phyloP scores from a whole-genome alignment of 768 basidiomycete genomes.

The Amanita molliuscula region DNA sequence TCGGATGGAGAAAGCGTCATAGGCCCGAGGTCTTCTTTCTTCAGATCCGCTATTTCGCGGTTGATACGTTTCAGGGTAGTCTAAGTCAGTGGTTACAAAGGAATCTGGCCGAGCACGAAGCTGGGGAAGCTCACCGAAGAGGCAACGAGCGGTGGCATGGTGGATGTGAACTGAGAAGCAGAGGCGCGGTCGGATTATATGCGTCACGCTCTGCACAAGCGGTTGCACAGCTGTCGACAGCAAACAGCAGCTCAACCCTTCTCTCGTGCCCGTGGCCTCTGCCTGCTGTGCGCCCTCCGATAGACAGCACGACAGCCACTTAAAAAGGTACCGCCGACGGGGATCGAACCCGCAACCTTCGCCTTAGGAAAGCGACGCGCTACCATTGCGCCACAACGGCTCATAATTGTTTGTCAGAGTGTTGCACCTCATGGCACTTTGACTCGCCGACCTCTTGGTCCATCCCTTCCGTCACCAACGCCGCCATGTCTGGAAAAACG shows the following conservation, averaged over 20 bases:
- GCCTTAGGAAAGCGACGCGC: conserved; percentile 10
- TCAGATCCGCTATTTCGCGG: conserved; percentile 69
- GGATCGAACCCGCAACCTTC: conserved; percentile 10
- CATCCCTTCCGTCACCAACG: not conserved
- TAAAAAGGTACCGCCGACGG: conserved; percentile 7
- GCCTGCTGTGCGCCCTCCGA: not conserved
- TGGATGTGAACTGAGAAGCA: not conserved
- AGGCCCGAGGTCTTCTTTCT: conserved; percentile 73
- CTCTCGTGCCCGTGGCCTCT: no score
- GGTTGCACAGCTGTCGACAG: not conserved
- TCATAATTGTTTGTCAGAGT: not conserved
- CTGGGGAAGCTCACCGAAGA: conserved; percentile 13
- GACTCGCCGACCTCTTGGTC: no score
- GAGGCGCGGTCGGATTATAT: not conserved
- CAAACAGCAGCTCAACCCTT: not conserved
- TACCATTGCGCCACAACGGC: conserved; percentile 9
- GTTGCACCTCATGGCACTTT: no score
- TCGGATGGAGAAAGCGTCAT: conserved; percentile 61
- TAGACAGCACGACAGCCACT: not conserved
- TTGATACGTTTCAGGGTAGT: conserved; percentile 75
- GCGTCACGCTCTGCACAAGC: not conserved
- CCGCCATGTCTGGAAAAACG: conserved; percentile 33
- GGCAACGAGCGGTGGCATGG: conserved; percentile 17
- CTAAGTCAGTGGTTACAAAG: conserved; percentile 12
- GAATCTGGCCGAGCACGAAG: not conserved